phyloP scores from a whole-genome alignment of 140 eudicot genomes.

The Bidens hawaiensis region DNA sequence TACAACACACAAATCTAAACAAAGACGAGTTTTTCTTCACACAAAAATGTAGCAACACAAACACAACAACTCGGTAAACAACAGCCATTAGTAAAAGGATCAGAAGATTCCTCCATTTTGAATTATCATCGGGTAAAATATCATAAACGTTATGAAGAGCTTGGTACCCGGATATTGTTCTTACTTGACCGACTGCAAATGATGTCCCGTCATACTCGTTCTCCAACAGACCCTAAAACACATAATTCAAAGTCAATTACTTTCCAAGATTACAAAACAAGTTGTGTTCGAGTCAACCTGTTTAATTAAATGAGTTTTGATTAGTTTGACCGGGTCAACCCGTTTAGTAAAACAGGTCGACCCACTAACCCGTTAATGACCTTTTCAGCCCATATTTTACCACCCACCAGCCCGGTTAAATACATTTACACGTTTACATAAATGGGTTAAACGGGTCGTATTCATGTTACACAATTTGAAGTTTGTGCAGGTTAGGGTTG shows the following conservation, averaged over 20 bases:
- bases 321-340: too few species aligned
- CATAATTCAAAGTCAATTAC: background rate
- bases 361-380: too few species aligned
- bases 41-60: constrained; percentile 57
- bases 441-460: too few species aligned
- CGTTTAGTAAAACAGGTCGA: too few species aligned
- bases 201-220: constrained; percentile 68
- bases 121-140: constrained; percentile 40
- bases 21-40: constrained; percentile 37
- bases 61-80: constrained; percentile 64
- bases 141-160: constrained; percentile 72
- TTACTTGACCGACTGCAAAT: constrained; percentile 80
- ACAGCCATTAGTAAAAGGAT: constrained; percentile 71
- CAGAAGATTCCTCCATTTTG: constrained; percentile 71
- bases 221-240: constrained; percentile 84
- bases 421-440: too few species aligned
- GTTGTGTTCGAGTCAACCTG: too few species aligned
- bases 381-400: too few species aligned
- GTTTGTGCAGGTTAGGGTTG: too few species aligned
- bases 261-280: too few species aligned
- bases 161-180: constrained; percentile 76
- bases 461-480: too few species aligned
- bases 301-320: too few species aligned
- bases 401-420: too few species aligned
- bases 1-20: constrained; percentile 46